Base-by-base conservation (phyloP, 768 basidiomycete species). In the Agaricus bisporus region DNA sequence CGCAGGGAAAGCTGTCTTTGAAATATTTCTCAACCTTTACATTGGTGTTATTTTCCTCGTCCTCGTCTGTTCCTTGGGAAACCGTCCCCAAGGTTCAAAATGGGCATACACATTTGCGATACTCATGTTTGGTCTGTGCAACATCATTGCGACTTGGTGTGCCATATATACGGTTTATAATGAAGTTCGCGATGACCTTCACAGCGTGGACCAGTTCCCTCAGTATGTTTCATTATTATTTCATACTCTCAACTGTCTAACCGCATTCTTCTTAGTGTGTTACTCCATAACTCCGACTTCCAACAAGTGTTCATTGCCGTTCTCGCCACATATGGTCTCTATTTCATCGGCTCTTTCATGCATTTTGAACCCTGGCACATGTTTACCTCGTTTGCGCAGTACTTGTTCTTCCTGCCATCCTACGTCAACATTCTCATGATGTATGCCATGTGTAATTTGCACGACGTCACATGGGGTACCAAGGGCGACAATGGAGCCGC, bases 331-430 rank as follows among this genome's bases (percentile, higher is more conserved):
- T 86, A 88, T 71, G 79, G 87, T 66, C 77, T 93, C 58, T 98
- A 92, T 76, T 78, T 97, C 63, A 69, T 95, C 62, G 80, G 86
- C 55, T 91, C 88, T 7, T 70, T 95, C 67, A 83, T 98, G 71
- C 91, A 95, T 61, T 69, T 92, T 36, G 95, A 98, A 66, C 95
- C 94, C 0, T 95, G 93, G 92, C 95, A 98, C 77, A 88, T 98
- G 82, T 80, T 98, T 69, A 95, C 95, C 11, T 91, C 85, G 52
- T 93, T 95, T 76, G 63, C 83, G 44, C 89, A 95, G 67, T 98
- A 95, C 70, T 78, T 97, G 77, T 89, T 97, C 77, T 79, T 94
- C 60, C 76, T 93, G 37, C 92, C 92, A 20, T 76, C 74, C 48
- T 76, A 76, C 59, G 73, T 91, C 64, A 91, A 91, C 72, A 91